Evolutionary conservation across 345 rosid species (phyloP), one percentile per base, ranked within the genome.

Genomic region (Populus tremula): DNA sequence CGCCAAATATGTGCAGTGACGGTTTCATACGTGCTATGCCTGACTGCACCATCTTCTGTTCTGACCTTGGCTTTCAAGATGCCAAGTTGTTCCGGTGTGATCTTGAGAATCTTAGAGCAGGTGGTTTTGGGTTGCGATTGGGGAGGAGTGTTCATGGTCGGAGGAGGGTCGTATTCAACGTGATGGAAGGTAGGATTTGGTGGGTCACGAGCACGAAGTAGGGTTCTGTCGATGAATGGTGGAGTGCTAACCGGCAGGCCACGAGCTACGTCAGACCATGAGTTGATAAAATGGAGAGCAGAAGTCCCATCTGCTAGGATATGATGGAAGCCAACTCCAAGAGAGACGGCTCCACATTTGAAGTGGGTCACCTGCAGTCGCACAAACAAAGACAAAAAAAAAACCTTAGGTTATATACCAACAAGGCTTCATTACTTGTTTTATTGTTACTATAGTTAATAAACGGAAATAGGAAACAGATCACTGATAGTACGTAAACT

Each of bases 1-100:
- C 85, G 82, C 89, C 89, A 84, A 13, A 79, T 70, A 12, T 84
- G 84, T 1, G 85, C 81, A 0, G 81, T 67, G 2, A 86, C 38
- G 59, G 67, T 62, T 49, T 70, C 61, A 12, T 72, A 76, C 4
- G 72, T 82, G 63, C 75, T 81, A 41, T 23, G 76, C 70, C 41
- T 71, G 0, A 14, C 67, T 6, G 17, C 14, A 9, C 43, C 6
- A 14, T 31, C 67, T 29, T 73, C 35, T 20, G n/a, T 20, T 20
- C 25, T 35, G 21, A 74, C 43, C 35, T 56, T 73, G 27, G 70
- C 76, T 68, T 80, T 84, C 8, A 86, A 41, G 54, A 31, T n/a
- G 45, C 66, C 43, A 9, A 86, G 41, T 27, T 82, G 84, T 5
- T 77, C 67, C 0, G 5, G 45, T 0, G 85, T 63, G 67, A 85